These are phyloP conservation scores for Aspergillus versicolor DNA, from an alignment of 2,329 filamentous ascomycete species.

Conservation along the genomic window DNA sequence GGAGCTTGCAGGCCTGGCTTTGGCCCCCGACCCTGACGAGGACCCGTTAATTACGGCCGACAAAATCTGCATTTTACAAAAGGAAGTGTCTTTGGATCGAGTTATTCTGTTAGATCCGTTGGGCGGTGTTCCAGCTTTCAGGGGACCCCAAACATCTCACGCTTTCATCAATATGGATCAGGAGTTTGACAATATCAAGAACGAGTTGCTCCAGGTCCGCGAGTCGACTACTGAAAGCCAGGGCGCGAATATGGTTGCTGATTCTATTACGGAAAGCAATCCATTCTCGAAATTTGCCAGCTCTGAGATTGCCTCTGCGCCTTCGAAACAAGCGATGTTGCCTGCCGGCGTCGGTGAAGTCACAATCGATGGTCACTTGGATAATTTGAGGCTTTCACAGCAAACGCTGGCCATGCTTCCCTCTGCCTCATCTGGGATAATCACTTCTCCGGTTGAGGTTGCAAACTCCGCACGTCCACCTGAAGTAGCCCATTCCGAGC, in stretches of 20 bases:
- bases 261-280: conserved; percentile 36
- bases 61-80: conserved; percentile 43
- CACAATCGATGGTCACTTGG: conserved; percentile 52
- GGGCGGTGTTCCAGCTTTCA: conserved; percentile 74
- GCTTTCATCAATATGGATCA: conserved; percentile 93
- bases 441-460: conserved; percentile 83
- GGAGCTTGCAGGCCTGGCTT: conserved; percentile 69
- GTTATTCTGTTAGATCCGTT: conserved; percentile 85
- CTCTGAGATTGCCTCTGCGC: conserved; percentile 25
- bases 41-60: conserved; percentile 42
- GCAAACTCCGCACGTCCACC: conserved; percentile 56
- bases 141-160: conserved; percentile 62
- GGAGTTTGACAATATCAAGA: conserved; percentile 70
- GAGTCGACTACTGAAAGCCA: conserved; percentile 14
- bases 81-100: conserved; percentile 69
- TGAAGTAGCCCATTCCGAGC: conserved; percentile 27
- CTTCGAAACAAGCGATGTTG: conserved; percentile 15
- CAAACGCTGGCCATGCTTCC: conserved; percentile 74
- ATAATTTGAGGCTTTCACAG: conserved; percentile 73
- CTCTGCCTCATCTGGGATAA: conserved; percentile 78
- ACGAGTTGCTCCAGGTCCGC: conserved; percentile 53
- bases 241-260: conserved; percentile 11
- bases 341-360: conserved; percentile 14
- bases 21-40: conserved; percentile 43
- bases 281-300: conserved; percentile 46